Conservation (phyloP, 257 asterid genomes). For the Petunia axillaris region DNA sequence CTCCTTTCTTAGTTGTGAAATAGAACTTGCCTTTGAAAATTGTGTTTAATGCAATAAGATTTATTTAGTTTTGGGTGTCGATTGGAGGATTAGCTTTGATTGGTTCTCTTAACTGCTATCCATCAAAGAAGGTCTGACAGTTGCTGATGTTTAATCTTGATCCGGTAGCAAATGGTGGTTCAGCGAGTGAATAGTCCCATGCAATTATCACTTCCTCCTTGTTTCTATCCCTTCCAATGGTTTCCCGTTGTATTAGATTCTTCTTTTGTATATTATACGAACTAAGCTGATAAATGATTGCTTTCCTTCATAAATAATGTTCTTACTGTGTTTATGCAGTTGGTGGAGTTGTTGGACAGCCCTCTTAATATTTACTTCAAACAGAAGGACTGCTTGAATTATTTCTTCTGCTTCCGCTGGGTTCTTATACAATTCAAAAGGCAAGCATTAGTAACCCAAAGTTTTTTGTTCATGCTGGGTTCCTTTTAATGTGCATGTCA, state of each 20-base stretch:
- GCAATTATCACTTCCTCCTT: background rate
- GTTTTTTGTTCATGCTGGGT: background rate
- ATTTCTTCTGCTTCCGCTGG: slow-evolving; percentile 99
- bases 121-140: background rate
- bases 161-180: background rate
- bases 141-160: slow-evolving; percentile 13
- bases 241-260: background rate
- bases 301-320: background rate
- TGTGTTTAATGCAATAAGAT: background rate
- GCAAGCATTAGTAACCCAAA: slow-evolving; percentile 42
- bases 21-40: background rate
- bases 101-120: background rate
- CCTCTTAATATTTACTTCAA: slow-evolving; percentile 86
- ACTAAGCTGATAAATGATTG: background rate
- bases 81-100: slow-evolving; percentile 6
- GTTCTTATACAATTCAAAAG: slow-evolving; percentile 95
- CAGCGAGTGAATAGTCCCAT: slow-evolving; percentile 19
- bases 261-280: background rate
- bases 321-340: slow-evolving; percentile 52
- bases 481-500: background rate
- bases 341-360: slow-evolving; percentile 86
- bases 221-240: slow-evolving; percentile 13
- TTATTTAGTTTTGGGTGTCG: background rate
- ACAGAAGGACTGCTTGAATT: slow-evolving; percentile 92
- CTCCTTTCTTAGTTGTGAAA: background rate